Conservation (phyloP, 805 yeast genomes). For the Ogataea pilisensis region DNA sequence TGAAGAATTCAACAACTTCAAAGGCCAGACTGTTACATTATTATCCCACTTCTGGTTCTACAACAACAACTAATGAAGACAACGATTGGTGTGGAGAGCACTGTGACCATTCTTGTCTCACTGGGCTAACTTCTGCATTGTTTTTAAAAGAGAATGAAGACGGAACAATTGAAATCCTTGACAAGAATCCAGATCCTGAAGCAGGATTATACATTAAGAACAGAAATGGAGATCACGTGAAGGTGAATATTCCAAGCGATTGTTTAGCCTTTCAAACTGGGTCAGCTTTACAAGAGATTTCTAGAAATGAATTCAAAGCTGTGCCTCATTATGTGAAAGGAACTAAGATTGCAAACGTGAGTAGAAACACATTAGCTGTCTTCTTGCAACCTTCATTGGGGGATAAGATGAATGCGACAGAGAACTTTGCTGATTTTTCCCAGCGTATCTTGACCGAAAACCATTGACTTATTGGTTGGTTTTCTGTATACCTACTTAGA, state of each 20-base stretch:
- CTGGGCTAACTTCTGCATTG: constrained; percentile 55
- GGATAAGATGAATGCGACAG: constrained; percentile 40
- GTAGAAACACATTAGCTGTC: constrained; percentile 56
- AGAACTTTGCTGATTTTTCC: constrained; percentile 49
- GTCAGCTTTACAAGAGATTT: constrained; percentile 48
- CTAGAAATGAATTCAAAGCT: constrained; percentile 47
- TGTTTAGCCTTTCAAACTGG: constrained; percentile 63
- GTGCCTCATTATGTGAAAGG: constrained; percentile 57
- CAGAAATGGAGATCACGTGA: constrained; percentile 40
- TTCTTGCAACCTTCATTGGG: constrained; percentile 58
- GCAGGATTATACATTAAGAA: constrained; percentile 50
- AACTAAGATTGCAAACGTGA: constrained; percentile 30
- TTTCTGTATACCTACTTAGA: no score
- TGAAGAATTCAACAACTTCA: constrained; percentile 46
- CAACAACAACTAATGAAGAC: constrained; percentile 8
- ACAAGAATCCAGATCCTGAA: constrained; percentile 37
- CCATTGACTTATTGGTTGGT: constrained; percentile 14
- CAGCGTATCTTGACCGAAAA: constrained; percentile 32
- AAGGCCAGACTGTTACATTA: constrained; percentile 58
- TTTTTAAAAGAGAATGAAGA: constrained; percentile 38
- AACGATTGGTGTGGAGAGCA: constrained; percentile 63
- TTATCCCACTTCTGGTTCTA: constrained; percentile 32
- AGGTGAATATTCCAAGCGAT: constrained; percentile 50
- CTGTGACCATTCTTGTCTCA: constrained; percentile 54
- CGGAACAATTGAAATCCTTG: constrained; percentile 17